phyloP scores from a whole-genome alignment of 805 yeast species.

The Teunomyces pallodes region DNA sequence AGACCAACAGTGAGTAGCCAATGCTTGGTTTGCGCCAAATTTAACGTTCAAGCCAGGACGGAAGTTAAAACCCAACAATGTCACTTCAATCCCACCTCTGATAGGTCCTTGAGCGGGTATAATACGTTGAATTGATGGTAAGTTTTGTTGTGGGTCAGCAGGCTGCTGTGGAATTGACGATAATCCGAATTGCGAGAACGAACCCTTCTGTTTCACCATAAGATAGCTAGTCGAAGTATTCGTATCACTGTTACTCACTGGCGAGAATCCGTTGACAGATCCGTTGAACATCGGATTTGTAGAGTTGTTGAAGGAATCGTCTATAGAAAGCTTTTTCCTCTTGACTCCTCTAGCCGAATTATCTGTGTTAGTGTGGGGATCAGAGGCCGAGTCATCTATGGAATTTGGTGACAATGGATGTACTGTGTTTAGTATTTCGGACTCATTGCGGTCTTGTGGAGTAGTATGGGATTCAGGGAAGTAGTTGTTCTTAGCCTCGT shows the following conservation, averaged over 20 bases:
- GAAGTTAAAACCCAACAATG: conserved; percentile 84
- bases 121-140: conserved; percentile 74
- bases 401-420: conserved; percentile 61
- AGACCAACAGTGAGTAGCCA: conserved; percentile 95
- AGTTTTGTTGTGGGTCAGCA: conserved; percentile 9
- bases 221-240: conserved; percentile 23
- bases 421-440: not conserved
- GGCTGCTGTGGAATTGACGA: conserved; percentile 10
- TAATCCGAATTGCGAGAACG: conserved; percentile 7
- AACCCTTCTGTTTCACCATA: conserved; percentile 5
- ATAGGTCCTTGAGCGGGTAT: conserved; percentile 96
- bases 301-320: conserved; percentile 36
- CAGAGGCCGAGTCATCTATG: conserved; percentile 58
- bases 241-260: conserved; percentile 45
- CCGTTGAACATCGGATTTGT: conserved; percentile 40
- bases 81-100: conserved; percentile 94
- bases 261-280: conserved; percentile 42
- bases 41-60: conserved; percentile 77
- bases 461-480: not conserved
- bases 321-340: conserved; percentile 49
- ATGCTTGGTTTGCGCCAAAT: conserved; percentile 78
- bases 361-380: conserved; percentile 43
- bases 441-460: not conserved
- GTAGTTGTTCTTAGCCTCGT: not conserved
- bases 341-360: conserved; percentile 39